Evolutionary conservation across 495 filamentous ascomycete genomes (phyloP).

Genomic region (Xylaria venustula): DNA sequence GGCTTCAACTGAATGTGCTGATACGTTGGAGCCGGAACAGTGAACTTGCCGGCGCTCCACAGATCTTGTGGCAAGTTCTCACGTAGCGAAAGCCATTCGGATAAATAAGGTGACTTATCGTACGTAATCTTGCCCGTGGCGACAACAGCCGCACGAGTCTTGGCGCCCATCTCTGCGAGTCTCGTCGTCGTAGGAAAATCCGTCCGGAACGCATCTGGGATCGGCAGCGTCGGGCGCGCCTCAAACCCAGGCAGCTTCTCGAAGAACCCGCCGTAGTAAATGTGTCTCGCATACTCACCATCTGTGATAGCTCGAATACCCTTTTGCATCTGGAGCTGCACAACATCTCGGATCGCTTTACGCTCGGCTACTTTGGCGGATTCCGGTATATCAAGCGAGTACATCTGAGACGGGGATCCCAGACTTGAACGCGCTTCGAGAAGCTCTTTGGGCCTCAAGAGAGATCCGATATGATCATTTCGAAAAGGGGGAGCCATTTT

Average conservation of each 20-base stretch:
- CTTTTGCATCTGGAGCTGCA: conserved; percentile 61
- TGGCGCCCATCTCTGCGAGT: conserved; percentile 32
- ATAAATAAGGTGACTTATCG: conserved; percentile 63
- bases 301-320: conserved; percentile 69
- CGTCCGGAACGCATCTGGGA: conserved; percentile 38
- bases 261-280: conserved; percentile 69
- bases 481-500: conserved; percentile 65
- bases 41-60: conserved; percentile 66
- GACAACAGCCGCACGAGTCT: conserved; percentile 68
- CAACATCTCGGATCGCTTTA: conserved; percentile 62
- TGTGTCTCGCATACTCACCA: conserved; percentile 72
- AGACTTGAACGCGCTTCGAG: conserved; percentile 52
- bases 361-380: conserved; percentile 55
- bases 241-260: conserved; percentile 57
- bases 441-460: conserved; percentile 68
- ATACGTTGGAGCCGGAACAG: conserved; percentile 66
- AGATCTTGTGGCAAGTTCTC: conserved; percentile 54
- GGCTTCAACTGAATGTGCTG: conserved; percentile 71
- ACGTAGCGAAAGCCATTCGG: conserved; percentile 66
- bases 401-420: conserved; percentile 29
- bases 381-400: conserved; percentile 47
- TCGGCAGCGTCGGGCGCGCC: conserved; percentile 36
- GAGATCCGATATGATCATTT: conserved; percentile 79
- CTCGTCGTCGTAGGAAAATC: conserved; percentile 37
- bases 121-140: conserved; percentile 74